A percentile compares a stretch with the other conserved stretches of the same genome.
Evolutionary conservation across 108 stramenopile species (phyloP).

Genomic region (Nitzschia inconspicua): DNA sequence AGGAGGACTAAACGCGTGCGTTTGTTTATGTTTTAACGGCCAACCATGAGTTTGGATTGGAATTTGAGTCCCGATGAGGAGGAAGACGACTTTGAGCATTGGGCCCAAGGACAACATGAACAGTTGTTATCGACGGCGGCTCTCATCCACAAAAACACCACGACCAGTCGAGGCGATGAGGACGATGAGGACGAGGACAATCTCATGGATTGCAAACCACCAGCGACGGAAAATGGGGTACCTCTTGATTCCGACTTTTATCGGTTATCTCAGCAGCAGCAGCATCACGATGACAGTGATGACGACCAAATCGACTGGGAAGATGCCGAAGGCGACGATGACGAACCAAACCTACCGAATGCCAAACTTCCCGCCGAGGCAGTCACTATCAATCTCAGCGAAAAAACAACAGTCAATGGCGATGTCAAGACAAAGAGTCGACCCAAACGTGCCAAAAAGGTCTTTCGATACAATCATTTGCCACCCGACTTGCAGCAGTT

Average conservation of each 20-base stretch:
- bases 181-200: background rate
- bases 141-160: no score
- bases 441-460: background rate
- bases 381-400: conserved; percentile 1
- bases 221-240: background rate
- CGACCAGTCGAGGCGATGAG: background rate
- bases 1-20: no score
- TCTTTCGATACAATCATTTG: conserved; percentile 40
- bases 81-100: conserved; percentile 14
- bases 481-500: conserved; percentile 34
- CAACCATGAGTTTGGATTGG: conserved; percentile 47
- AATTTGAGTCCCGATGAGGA: conserved; percentile 38
- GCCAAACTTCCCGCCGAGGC: background rate
- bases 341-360: background rate
- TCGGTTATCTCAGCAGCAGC: background rate
- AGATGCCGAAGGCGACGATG: conserved; percentile 24
- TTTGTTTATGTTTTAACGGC: no score
- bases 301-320: conserved; percentile 39
- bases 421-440: background rate
- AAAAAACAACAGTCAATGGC: background rate
- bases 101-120: background rate
- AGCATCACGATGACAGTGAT: conserved; percentile 21
- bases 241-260: conserved; percentile 6
- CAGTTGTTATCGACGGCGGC: no score
- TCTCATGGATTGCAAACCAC: background rate